Evolutionary conservation across 768 basidiomycete species (phyloP).

Genomic region (Lepiota brunneoincarnata): DNA sequence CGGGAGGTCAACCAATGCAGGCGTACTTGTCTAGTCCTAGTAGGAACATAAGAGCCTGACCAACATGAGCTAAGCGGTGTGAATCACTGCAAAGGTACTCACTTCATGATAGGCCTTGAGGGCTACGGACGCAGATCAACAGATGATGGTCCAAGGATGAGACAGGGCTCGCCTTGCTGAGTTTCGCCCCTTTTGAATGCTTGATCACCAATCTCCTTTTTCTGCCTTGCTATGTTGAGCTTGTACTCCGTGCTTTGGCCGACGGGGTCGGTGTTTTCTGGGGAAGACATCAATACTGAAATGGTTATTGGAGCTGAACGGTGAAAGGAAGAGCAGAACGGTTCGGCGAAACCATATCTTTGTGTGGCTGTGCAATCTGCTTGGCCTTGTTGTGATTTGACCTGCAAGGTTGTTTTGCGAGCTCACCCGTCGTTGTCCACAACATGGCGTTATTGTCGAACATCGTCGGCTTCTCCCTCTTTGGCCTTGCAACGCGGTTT

Average conservation of each 20-base stretch:
- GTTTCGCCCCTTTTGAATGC: constrained; percentile 67
- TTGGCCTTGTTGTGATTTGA: constrained; percentile 26
- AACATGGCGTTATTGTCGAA: constrained; percentile 68
- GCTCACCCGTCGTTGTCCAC: constrained; percentile 12
- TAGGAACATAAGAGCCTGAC: constrained; percentile 68
- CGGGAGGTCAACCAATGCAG: not conserved
- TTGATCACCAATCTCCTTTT: constrained; percentile 64
- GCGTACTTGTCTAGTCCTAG: constrained; percentile 76
- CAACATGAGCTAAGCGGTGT: constrained; percentile 1
- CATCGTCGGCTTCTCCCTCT: constrained; percentile 73
- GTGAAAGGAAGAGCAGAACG: constrained; percentile 10
- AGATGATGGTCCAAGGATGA: constrained; percentile 4
- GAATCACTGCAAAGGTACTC: constrained; percentile 12
- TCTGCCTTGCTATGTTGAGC: constrained; percentile 57
- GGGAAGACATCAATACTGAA: constrained; percentile 8
- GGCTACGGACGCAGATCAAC: constrained; percentile 37
- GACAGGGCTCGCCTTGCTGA: constrained; percentile 49
- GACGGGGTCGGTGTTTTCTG: constrained; percentile 9
- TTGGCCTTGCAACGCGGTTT: constrained; percentile 80
- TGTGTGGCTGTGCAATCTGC: constrained; percentile 33
- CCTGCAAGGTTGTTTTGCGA: constrained; percentile 13
- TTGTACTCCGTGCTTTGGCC: constrained; percentile 35
- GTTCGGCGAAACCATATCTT: constrained; percentile 20
- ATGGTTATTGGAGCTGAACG: not conserved
- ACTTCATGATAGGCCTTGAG: constrained; percentile 75